A percentile compares a stretch with the other conserved stretches of the same genome.
Conservation (phyloP, 306 rosid genomes). For the Cicer bijugum region DNA sequence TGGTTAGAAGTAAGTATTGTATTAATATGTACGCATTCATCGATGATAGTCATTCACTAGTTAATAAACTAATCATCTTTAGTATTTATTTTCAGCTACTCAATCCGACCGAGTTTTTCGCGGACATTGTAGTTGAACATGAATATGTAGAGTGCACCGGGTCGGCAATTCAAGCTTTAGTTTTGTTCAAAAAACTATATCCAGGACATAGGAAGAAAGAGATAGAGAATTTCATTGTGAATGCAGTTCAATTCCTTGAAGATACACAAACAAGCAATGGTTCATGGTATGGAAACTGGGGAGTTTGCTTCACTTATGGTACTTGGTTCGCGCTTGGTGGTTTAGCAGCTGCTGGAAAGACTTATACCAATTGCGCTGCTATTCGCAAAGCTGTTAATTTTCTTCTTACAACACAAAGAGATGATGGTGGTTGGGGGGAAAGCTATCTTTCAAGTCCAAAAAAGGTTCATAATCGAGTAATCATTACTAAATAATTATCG, state of each 20-base stretch:
- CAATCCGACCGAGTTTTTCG: slow-evolving; percentile 51
- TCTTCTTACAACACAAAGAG: slow-evolving; percentile 54
- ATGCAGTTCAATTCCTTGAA: slow-evolving; percentile 49
- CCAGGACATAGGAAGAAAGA: slow-evolving; percentile 55
- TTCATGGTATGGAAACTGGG: slow-evolving; percentile 68
- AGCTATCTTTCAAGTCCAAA: slow-evolving; percentile 62
- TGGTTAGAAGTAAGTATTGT: slow-evolving; percentile 68
- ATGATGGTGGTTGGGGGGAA: slow-evolving; percentile 83
- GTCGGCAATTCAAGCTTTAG: slow-evolving; percentile 54
- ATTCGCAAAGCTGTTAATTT: slow-evolving; percentile 59
- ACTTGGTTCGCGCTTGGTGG: slow-evolving; percentile 70
- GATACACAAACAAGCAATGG: slow-evolving; percentile 51
- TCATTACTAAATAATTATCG: background rate
- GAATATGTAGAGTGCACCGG: slow-evolving; percentile 64
- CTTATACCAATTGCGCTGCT: slow-evolving; percentile 50
- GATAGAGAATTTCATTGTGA: slow-evolving; percentile 45
- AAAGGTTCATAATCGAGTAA: slow-evolving; percentile 43
- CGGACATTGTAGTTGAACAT: slow-evolving; percentile 51
- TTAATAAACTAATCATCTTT: background rate
- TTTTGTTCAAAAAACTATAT: slow-evolving; percentile 50
- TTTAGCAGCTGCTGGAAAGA: slow-evolving; percentile 61
- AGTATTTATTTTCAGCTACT: slow-evolving; percentile 34
- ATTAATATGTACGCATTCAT: background rate
- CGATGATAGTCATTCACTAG: background rate
- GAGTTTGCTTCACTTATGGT: slow-evolving; percentile 69